Evolutionary conservation across 371 early-diverging fungal genomes (phyloP), one percentile per base, ranked within the genome.

Genomic region (Lichtheimia ramosa): DNA sequence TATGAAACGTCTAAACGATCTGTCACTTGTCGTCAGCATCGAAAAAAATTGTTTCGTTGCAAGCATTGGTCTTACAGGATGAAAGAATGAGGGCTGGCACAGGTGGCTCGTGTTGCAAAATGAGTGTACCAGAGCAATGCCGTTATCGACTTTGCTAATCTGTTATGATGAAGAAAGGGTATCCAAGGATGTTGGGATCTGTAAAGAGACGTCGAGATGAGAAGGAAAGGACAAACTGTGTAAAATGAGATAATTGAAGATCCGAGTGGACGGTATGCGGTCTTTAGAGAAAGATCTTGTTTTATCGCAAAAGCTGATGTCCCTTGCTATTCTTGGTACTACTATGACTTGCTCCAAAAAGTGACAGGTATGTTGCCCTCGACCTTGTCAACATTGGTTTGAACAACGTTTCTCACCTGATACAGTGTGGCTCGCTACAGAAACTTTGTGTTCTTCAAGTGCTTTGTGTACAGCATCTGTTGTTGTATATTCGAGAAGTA

Each of bases 371-470:
- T 27, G 27, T 27, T 27, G 4, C 7, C 27, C 27, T 27, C 27
- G 27, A 5, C 27, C 27, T 27, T 27, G 27, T 27, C 27, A 0
- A 4, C 7, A 27, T 27, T 7, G 4, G 4, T 7, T 7, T 27
- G 27, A 27, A 27, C 7, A 69, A 43, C 73, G 68, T 46, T 66
- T 69, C 51, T 73, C 73, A 18, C 67, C 73, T 16, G 68, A 39
- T 2, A 73, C 73, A 14, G 59, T 23, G 5, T 51, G 43, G 20
- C 48, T 54, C n/a, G 61, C 59, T 18, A 73, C 46, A n/a, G n/a
- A 25, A n/a, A 73, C 65, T 60, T 64, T 64, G 58, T 69, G 65
- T 59, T 69, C 69, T 14, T 21, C 54, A 25, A 73, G 34, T 7
- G 73, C 73, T 51, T 61, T 66, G 24, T 61, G 62, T 7, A 54